Evolutionary conservation across 2,329 filamentous ascomycete species (phyloP).

Genomic region (Trichoderma sp.): DNA sequence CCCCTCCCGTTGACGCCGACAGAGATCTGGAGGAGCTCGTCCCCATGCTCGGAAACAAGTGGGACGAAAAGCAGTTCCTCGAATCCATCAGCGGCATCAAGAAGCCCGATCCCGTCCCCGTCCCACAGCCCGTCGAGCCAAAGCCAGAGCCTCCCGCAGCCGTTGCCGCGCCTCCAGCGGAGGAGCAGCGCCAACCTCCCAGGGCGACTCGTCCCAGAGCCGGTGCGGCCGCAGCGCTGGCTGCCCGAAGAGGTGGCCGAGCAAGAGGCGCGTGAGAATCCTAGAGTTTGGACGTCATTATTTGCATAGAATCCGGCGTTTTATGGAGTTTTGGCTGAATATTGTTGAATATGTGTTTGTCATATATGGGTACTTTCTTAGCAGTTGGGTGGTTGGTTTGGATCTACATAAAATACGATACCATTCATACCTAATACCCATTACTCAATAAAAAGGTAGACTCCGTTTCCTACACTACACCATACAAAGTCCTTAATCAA

Average conservation of each 20-base stretch:
- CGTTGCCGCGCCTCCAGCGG: constrained; percentile 20
- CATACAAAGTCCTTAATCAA: background rate
- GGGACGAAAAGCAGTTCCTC: constrained; percentile 44
- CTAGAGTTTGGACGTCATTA: background rate
- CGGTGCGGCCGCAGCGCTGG: constrained; percentile 24
- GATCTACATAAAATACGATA: background rate
- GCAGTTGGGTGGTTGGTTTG: background rate
- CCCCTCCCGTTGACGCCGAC: constrained; percentile 23
- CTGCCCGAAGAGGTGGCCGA: constrained; percentile 30
- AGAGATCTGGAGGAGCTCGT: constrained; percentile 37
- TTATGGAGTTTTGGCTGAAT: background rate
- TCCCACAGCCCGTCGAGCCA: constrained; percentile 22
- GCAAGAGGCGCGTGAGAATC: constrained; percentile 21
- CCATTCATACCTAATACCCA: background rate
- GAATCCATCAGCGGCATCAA: constrained; percentile 46
- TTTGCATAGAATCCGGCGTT: constrained; percentile 1
- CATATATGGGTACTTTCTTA: background rate
- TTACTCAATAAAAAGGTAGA: background rate
- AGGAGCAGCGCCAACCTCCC: constrained; percentile 22
- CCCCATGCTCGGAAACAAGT: constrained; percentile 38
- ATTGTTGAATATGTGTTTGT: background rate
- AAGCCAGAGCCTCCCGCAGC: constrained; percentile 27
- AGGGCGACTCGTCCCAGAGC: constrained; percentile 29
- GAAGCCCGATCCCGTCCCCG: constrained; percentile 31
- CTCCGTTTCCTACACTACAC: accelerated